Percentiles rank a stretch among this genome's conserved stretches.
Evolutionary conservation across 768 basidiomycete genomes (phyloP).

Genomic region (Heimioporus sp.): DNA sequence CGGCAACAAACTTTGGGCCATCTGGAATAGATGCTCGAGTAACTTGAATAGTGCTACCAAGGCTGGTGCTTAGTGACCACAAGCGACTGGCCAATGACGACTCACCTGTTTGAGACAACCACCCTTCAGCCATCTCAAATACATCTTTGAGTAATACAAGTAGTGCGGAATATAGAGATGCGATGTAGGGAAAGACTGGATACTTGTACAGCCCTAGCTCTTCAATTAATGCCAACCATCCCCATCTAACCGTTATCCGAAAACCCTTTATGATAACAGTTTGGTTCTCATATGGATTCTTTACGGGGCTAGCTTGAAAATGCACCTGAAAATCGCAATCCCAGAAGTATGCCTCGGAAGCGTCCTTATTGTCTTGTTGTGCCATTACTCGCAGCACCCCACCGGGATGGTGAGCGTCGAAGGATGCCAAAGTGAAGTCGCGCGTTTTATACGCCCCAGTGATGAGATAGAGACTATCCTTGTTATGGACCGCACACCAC

Average conservation of each 20-base stretch:
- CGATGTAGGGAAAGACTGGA: not conserved
- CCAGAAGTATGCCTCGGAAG: not conserved
- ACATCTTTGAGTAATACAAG: not conserved
- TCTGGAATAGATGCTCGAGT: no score
- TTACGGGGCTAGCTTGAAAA: not conserved
- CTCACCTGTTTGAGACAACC: not conserved
- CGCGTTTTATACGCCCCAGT: conserved; percentile 3
- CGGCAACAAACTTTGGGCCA: no score
- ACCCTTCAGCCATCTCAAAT: not conserved
- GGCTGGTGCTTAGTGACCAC: no score
- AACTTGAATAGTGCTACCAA: no score
- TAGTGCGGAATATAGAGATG: not conserved
- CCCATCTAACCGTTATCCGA: conserved; percentile 2
- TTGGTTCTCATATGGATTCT: conserved; percentile 1
- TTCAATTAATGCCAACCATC: not conserved
- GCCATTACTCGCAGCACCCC: not conserved
- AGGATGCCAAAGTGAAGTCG: not conserved
- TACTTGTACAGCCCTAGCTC: not conserved
- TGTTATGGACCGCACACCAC: not conserved
- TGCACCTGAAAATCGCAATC: not conserved
- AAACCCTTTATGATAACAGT: conserved; percentile 10
- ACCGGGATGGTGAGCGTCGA: not conserved
- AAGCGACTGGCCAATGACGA: not conserved
- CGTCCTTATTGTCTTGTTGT: not conserved
- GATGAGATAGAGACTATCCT: conserved; percentile 2